Conservation (phyloP, 306 rosid genomes). For the Pachyrhizus erosus region DNA sequence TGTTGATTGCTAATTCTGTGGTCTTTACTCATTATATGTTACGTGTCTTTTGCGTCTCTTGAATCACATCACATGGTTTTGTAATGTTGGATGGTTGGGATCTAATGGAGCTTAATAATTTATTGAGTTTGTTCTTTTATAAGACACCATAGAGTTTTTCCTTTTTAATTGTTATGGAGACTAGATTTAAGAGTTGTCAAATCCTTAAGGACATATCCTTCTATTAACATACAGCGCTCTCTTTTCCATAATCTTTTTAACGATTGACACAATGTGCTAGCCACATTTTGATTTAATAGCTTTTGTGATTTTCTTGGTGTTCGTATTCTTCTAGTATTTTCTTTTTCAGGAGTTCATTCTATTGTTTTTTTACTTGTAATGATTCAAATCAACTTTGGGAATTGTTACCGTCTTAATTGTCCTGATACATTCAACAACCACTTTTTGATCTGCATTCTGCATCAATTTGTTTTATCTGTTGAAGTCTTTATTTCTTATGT, state of each 20-base stretch:
- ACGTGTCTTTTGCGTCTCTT: neutral
- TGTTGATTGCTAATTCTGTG: neutral
- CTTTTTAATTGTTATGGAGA: neutral
- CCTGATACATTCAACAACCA: neutral
- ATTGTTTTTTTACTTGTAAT: neutral
- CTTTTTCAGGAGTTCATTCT: neutral
- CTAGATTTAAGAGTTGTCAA: neutral
- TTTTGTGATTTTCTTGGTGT: conserved; percentile 8
- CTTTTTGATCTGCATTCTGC: neutral
- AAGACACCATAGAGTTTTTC: neutral
- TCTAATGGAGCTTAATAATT: neutral
- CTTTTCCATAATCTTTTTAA: neutral
- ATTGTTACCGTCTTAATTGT: neutral
- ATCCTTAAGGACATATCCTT: neutral
- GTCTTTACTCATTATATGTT: neutral
- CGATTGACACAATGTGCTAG: neutral
- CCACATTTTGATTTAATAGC: neutral
- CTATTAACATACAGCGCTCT: neutral
- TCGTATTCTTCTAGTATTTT: neutral
- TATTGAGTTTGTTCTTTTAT: neutral
- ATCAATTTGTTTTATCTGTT: conserved; percentile 19
- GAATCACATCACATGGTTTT: neutral
- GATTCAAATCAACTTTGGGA: conserved; percentile 7
- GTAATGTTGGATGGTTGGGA: neutral
- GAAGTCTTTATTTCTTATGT: conserved; percentile 28